Evolutionary conservation across 306 rosid genomes (phyloP), one percentile per base, ranked within the genome.

Genomic region (Castanea crenata): DNA sequence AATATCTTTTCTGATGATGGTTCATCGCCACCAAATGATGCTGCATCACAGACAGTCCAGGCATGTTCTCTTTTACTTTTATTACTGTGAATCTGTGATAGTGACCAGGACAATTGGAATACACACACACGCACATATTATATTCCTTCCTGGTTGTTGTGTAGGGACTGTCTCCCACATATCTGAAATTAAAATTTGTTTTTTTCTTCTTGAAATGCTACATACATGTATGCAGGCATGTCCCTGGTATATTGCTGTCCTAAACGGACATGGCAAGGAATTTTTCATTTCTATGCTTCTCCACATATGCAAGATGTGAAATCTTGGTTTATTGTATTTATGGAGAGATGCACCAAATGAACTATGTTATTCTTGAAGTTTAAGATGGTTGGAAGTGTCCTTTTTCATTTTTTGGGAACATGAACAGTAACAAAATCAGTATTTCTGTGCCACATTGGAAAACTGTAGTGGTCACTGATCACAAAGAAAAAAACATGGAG

Each of bases 1-100:
- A 95, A 95, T 86, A 83, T 95, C 73, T 95, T 89, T 85, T 95
- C 98, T 54, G 98, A 87, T 8, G 99, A 91, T 74, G 97, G 96
- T 74, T 88, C 91, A 10, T 80, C 89, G 80, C 68, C 80, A 67
- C 96, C 90, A 71, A 90, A 79, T 35, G 83, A 55, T 61, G 85
- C 86, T 74, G 99, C 94, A 74, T 79, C 82, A 79, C 91, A 80
- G 73, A 78, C 88, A 44, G 93, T 86, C 79, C 92, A 89, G 93
- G 99, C 83, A 87, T 54, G 70, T 71, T 79, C 74, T 78, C 21
- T 41, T 72, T 70, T 46, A 35, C 25, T 27, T 29, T 21, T 52
- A 56, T 35, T 32, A 18, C 52, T 29, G 21, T 62, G 18, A 63
- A 27, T 65, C 46, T 41, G 46, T 41, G 46, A 41, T 41, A 9